phyloP scores from a whole-genome alignment of 768 basidiomycete genomes.

The Auricularia cornea region DNA sequence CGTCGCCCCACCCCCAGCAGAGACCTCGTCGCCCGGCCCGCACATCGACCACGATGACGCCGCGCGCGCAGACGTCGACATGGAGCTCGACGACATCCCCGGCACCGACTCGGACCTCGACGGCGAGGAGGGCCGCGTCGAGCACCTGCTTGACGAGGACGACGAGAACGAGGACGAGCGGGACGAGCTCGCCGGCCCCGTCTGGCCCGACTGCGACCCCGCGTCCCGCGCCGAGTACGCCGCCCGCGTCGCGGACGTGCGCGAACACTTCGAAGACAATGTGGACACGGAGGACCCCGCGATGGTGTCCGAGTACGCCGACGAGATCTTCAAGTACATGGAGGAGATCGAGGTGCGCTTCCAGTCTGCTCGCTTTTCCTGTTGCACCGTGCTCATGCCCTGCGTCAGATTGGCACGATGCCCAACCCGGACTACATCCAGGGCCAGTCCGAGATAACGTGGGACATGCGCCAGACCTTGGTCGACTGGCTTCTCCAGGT shows the following conservation, averaged over 20 bases:
- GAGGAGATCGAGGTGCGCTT: slow-evolving; percentile 72
- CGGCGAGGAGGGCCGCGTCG: not conserved
- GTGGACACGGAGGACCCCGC: slow-evolving; percentile 71
- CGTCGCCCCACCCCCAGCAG: slow-evolving; percentile 30
- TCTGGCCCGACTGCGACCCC: slow-evolving; percentile 68
- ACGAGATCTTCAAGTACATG: slow-evolving; percentile 98
- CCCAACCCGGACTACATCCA: slow-evolving; percentile 91
- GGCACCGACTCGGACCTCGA: not conserved
- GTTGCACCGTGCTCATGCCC: slow-evolving; percentile 15
- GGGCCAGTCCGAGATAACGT: slow-evolving; percentile 73
- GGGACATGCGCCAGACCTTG: slow-evolving; percentile 83
- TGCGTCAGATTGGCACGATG: slow-evolving; percentile 69
- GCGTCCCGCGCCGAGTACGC: slow-evolving; percentile 49
- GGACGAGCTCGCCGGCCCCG: slow-evolving; percentile 11
- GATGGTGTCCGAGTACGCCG: slow-evolving; percentile 98
- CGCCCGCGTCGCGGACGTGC: slow-evolving; percentile 58
- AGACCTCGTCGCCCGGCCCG: slow-evolving; percentile 30
- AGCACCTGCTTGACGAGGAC: not conserved
- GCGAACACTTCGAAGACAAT: slow-evolving; percentile 57
- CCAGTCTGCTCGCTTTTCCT: not conserved
- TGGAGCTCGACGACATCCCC: slow-evolving; percentile 38
- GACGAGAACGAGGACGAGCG: slow-evolving; percentile 25
- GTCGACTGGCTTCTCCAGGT: slow-evolving; percentile 99
- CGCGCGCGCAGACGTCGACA: slow-evolving; percentile 34
- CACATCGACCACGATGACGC: slow-evolving; percentile 31